Conservation (phyloP, 2,329 filamentous ascomycete species). For the Claviceps maximensis region DNA sequence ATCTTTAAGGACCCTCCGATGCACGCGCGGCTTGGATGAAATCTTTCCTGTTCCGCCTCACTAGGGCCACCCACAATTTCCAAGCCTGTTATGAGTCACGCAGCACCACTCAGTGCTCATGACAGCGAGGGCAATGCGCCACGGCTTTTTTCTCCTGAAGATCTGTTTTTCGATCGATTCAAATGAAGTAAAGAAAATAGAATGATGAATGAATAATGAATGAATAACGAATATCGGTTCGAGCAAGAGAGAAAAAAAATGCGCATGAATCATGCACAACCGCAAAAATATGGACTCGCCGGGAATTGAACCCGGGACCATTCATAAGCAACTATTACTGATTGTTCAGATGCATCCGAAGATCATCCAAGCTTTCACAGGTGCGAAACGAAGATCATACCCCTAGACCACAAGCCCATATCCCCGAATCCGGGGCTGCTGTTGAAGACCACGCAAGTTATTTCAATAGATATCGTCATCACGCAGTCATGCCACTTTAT, state of each 20-base stretch:
- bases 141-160: no score
- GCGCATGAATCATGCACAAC: no score
- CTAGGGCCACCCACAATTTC: neutral
- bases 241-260: neutral
- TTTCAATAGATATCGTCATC: fast-evolving
- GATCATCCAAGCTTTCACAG: constrained; percentile 2
- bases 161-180: no score
- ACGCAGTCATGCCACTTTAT: neutral
- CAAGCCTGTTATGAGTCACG: neutral
- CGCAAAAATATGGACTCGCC: constrained; percentile 5
- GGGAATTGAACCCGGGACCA: constrained; percentile 9
- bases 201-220: neutral
- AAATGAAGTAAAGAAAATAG: neutral
- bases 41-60: neutral
- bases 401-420: constrained; percentile 8
- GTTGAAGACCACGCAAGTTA: fast-evolving
- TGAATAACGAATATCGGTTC: neutral
- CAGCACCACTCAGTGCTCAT: neutral
- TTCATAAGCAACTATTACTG: constrained; percentile 7
- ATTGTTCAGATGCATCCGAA: neutral
- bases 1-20: neutral
- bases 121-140: neutral
- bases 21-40: neutral
- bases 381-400: constrained; percentile 9
- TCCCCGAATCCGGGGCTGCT: neutral